Conservation (phyloP, 495 filamentous ascomycete genomes). For the Thermothielavioides terrestris region DNA sequence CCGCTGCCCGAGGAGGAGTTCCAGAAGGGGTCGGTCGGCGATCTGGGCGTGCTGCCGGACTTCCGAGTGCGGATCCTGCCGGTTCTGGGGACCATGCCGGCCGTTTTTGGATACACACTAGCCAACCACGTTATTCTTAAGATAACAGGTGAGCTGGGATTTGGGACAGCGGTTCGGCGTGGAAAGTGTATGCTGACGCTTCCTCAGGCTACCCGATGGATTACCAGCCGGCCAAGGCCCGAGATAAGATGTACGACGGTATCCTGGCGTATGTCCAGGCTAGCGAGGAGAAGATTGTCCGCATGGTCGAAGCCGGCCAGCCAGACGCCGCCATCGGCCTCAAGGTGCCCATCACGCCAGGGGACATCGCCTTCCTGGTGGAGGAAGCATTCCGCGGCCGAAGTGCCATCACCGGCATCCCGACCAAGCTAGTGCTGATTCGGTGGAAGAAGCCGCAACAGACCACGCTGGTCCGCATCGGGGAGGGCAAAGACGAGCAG, state of each 20-base stretch:
- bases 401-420: slow-evolving; percentile 71
- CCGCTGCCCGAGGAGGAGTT: slow-evolving; percentile 86
- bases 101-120: slow-evolving; percentile 81
- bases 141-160: slow-evolving; percentile 54
- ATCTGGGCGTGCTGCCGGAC: slow-evolving; percentile 79
- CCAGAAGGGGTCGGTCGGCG: slow-evolving; percentile 74
- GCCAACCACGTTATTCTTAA: slow-evolving; percentile 88
- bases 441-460: slow-evolving; percentile 57
- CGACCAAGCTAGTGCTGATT: slow-evolving; percentile 65
- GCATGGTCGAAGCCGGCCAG: slow-evolving; percentile 43
- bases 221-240: slow-evolving; percentile 67
- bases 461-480: slow-evolving; percentile 39
- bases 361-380: slow-evolving; percentile 75
- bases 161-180: too few relatives aligned
- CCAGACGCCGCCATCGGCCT: slow-evolving; percentile 55
- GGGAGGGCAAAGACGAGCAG: slow-evolving; percentile 57
- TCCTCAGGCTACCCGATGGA: slow-evolving; percentile 80
- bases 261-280: slow-evolving; percentile 65
- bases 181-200: too few relatives aligned
- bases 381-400: slow-evolving; percentile 84
- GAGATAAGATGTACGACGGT: slow-evolving; percentile 84
- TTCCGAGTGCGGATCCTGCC: slow-evolving; percentile 91
- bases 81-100: slow-evolving; percentile 94
- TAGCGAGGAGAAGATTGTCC: slow-evolving; percentile 61
- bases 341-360: slow-evolving; percentile 63